Evolutionary conservation across 208 protist genomes (phyloP).

Genomic region (Paratrypanosoma confusum): DNA sequence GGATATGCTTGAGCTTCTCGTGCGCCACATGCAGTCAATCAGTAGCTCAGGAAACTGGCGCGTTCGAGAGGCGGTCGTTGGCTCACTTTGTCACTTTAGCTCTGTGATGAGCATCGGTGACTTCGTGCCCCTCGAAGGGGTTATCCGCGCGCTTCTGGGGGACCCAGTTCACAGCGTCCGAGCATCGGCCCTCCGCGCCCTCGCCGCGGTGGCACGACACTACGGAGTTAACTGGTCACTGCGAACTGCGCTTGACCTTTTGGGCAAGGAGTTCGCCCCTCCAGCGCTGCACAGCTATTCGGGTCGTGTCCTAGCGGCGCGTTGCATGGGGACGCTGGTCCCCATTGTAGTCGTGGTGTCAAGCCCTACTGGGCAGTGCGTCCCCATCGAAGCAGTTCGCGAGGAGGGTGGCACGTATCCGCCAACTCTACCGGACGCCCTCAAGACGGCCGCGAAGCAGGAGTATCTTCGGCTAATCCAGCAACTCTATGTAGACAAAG

Average conservation of each 20-base stretch:
- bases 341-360: slow-evolving; percentile 33
- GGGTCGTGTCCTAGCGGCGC: slow-evolving; percentile 43
- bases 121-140: slow-evolving; percentile 32
- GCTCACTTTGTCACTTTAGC: slow-evolving; percentile 34
- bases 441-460: too few relatives aligned
- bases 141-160: slow-evolving; percentile 35
- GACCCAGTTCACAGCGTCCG: slow-evolving; percentile 67
- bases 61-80: slow-evolving; percentile 41
- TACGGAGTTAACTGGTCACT: slow-evolving; percentile 62
- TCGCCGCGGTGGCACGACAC: slow-evolving; percentile 22
- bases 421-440: too few relatives aligned
- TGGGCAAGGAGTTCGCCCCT: slow-evolving; percentile 34
- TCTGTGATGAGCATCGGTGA: slow-evolving; percentile 21
- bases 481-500: too few relatives aligned
- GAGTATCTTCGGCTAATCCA: too few relatives aligned
- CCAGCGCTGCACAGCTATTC: slow-evolving; percentile 17
- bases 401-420: too few relatives aligned
- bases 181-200: slow-evolving; percentile 26
- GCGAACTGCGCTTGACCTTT: slow-evolving; percentile 33
- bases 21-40: slow-evolving; percentile 26
- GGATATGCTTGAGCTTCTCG: slow-evolving; percentile 18
- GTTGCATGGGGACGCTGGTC: slow-evolving; percentile 41
- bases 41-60: slow-evolving; percentile 65
- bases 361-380: too few relatives aligned
- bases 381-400: too few relatives aligned